phyloP scores from a whole-genome alignment of 164 flowering plant genomes.

The Piper betle region DNA sequence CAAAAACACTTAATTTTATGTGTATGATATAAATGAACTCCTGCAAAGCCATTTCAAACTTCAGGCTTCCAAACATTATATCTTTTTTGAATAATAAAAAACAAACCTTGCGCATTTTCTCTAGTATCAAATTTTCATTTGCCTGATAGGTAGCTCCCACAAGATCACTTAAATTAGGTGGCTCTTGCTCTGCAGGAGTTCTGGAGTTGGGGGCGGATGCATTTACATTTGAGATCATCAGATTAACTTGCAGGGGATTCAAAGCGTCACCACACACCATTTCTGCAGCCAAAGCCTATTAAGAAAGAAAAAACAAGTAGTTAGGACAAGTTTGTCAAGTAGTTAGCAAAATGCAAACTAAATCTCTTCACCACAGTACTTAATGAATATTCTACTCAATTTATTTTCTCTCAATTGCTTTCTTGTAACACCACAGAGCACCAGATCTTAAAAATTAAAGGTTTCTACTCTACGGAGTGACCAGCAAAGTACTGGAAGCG shows the following conservation, averaged over 20 bases:
- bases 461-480: no score
- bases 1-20: no score
- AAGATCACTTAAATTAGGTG: constrained; percentile 19
- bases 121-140: constrained; percentile 53
- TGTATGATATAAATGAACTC: no score
- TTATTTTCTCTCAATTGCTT: no score
- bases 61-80: neutral
- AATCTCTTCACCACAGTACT: neutral
- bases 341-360: neutral
- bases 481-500: no score
- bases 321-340: neutral
- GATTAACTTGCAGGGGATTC: constrained; percentile 63
- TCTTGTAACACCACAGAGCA: no score
- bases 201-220: constrained; percentile 11
- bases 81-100: no score
- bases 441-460: no score
- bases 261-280: constrained; percentile 42
- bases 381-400: neutral
- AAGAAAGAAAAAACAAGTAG: constrained; percentile 1
- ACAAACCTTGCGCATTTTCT: constrained; percentile 55
- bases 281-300: constrained; percentile 52
- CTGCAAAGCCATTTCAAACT: no score
- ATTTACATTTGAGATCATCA: constrained; percentile 27
- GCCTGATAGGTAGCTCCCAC: constrained; percentile 60
- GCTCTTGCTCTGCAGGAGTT: constrained; percentile 22